Evolutionary conservation across 1,284 basidiomycete species (phyloP).

Genomic region (Neonothopanus nambi): DNA sequence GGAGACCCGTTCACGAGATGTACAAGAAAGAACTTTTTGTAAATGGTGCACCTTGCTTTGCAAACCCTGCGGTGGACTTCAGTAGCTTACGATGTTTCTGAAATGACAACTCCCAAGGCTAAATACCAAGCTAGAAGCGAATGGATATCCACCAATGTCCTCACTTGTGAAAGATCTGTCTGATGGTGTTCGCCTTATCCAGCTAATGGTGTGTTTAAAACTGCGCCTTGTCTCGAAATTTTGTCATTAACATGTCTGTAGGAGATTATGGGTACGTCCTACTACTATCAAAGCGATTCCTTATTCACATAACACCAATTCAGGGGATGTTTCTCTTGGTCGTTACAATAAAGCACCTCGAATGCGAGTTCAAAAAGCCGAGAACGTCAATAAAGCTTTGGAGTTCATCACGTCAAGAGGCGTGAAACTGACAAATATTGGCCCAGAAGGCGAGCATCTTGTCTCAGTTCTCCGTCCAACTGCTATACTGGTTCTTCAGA

Average conservation of each 20-base stretch:
- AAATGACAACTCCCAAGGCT: constrained; percentile 55
- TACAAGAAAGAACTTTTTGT: constrained; percentile 82
- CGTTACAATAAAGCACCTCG: constrained; percentile 88
- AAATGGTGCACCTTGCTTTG: constrained; percentile 63
- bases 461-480: background rate
- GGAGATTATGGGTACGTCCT: constrained; percentile 86
- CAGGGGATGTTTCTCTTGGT: constrained; percentile 88
- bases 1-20: constrained; percentile 63
- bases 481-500: constrained; percentile 49
- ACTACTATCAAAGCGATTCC: background rate
- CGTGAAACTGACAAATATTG: constrained; percentile 96
- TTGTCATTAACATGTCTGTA: constrained; percentile 30
- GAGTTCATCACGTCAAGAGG: constrained; percentile 95
- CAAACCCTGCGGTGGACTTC: constrained; percentile 6
- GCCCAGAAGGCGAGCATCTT: constrained; percentile 73
- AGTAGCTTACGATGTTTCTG: constrained; percentile 2
- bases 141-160: constrained; percentile 87
- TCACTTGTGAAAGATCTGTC: constrained; percentile 90
- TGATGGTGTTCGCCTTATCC: constrained; percentile 93
- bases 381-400: constrained; percentile 96
- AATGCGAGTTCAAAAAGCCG: constrained; percentile 95
- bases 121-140: constrained; percentile 90
- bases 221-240: background rate
- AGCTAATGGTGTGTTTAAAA: constrained; percentile 70
- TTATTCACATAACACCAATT: background rate